These are phyloP conservation scores for Annulohypoxylon nitens DNA, from an alignment of 495 filamentous ascomycete species.

Conservation along the genomic window DNA sequence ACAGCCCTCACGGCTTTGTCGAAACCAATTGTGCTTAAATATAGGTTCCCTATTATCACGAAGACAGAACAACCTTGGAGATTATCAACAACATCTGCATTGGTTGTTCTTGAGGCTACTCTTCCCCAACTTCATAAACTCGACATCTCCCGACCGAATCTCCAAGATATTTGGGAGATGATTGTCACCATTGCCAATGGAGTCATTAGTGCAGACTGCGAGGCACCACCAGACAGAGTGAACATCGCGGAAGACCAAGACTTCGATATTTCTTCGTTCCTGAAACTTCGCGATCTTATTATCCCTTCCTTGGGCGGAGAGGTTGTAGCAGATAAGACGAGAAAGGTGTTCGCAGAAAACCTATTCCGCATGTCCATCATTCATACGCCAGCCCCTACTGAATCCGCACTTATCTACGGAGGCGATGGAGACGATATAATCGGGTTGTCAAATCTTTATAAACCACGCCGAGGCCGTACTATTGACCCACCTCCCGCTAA, in stretches of 20 bases:
- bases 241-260: constrained; percentile 72
- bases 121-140: constrained; percentile 72
- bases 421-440: constrained; percentile 55
- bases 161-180: constrained; percentile 68
- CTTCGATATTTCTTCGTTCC: constrained; percentile 85
- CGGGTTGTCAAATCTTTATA: constrained; percentile 73
- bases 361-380: constrained; percentile 89
- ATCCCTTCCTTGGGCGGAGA: constrained; percentile 78
- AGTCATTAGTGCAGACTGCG: constrained; percentile 70
- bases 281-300: constrained; percentile 74
- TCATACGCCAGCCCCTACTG: constrained; percentile 74
- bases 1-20: constrained; percentile 72
- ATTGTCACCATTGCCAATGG: constrained; percentile 70
- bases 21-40: constrained; percentile 79
- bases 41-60: constrained; percentile 69
- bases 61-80: constrained; percentile 79
- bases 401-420: constrained; percentile 65
- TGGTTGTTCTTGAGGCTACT: constrained; percentile 76
- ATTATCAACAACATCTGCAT: constrained; percentile 75
- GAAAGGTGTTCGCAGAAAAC: constrained; percentile 76
- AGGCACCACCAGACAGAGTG: constrained; percentile 54
- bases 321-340: constrained; percentile 72
- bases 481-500: constrained; percentile 73
- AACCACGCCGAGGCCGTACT: constrained; percentile 76
- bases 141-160: constrained; percentile 61